Evolutionary conservation across 345 rosid genomes (phyloP).

Genomic region (Eucalyptus virginea): DNA sequence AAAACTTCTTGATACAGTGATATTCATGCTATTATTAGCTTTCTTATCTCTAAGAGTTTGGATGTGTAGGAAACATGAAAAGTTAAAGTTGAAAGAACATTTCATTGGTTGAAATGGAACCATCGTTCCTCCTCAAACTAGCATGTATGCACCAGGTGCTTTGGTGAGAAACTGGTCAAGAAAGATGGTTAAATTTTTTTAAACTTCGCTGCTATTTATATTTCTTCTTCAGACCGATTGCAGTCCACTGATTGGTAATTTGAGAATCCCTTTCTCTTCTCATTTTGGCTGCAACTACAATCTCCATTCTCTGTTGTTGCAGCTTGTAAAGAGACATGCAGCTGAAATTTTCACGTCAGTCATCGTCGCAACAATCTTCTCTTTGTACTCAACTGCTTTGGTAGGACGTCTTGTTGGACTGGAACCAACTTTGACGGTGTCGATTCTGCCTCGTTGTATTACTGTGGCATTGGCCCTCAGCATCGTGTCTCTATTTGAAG

Average conservation of each 20-base stretch:
- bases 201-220: background rate
- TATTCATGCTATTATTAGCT: background rate
- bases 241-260: background rate
- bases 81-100: background rate
- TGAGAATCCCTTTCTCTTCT: background rate
- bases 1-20: background rate
- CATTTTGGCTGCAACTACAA: background rate
- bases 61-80: background rate
- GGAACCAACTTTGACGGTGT: slow-evolving; percentile 64
- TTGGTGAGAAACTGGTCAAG: background rate
- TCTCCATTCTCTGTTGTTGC: slow-evolving; percentile 8
- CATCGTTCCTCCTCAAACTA: background rate
- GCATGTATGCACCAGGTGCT: background rate
- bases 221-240: background rate
- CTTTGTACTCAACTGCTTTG: slow-evolving; percentile 87
- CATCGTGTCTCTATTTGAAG: slow-evolving; percentile 85
- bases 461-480: slow-evolving; percentile 95
- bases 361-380: slow-evolving; percentile 67
- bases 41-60: background rate
- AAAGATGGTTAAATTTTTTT: background rate
- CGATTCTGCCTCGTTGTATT: slow-evolving; percentile 87
- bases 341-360: slow-evolving; percentile 90
- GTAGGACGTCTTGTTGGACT: slow-evolving; percentile 66
- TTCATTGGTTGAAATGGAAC: background rate
- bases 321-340: slow-evolving; percentile 93